These are phyloP conservation scores for Coniferiporia sulphurascens DNA, from an alignment of 1,284 basidiomycete species.

Conservation along the genomic window DNA sequence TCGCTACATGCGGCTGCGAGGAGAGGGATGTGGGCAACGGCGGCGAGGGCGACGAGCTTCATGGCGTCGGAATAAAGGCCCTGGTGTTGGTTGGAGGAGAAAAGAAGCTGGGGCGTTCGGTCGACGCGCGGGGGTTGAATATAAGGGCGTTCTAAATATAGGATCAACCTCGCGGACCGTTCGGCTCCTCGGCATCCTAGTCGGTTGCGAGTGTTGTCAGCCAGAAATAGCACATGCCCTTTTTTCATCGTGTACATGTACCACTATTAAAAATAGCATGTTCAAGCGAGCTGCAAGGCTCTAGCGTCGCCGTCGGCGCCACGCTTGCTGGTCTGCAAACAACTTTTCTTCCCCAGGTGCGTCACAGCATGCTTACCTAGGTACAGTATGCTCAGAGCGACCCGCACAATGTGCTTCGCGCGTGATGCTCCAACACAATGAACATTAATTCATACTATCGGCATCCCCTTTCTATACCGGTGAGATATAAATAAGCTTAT, in stretches of 20 bases:
- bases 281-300: too few relatives aligned
- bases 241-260: neutral
- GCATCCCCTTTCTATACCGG: too few relatives aligned
- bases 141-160: conserved; percentile 1
- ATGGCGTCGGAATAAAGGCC: conserved; percentile 19
- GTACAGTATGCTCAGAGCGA: too few relatives aligned
- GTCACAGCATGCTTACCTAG: neutral
- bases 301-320: too few relatives aligned
- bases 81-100: conserved; percentile 14
- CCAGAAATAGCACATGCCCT: neutral
- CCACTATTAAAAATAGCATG: neutral
- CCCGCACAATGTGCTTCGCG: too few relatives aligned
- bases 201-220: neutral
- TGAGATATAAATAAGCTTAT: neutral
- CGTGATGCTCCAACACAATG: neutral
- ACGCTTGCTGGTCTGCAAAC: too few relatives aligned
- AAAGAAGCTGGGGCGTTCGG: conserved; percentile 20
- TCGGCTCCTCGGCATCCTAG: neutral
- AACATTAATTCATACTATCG: neutral
- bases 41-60: conserved; percentile 14
- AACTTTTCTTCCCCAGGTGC: neutral
- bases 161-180: neutral
- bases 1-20: conserved; percentile 28
- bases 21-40: conserved; percentile 30
- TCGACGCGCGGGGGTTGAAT: neutral